Percentiles rank a stretch among this genome's conserved stretches.
Conservation (phyloP, 169 alveolate species). For the Plasmodium yoelii region DNA sequence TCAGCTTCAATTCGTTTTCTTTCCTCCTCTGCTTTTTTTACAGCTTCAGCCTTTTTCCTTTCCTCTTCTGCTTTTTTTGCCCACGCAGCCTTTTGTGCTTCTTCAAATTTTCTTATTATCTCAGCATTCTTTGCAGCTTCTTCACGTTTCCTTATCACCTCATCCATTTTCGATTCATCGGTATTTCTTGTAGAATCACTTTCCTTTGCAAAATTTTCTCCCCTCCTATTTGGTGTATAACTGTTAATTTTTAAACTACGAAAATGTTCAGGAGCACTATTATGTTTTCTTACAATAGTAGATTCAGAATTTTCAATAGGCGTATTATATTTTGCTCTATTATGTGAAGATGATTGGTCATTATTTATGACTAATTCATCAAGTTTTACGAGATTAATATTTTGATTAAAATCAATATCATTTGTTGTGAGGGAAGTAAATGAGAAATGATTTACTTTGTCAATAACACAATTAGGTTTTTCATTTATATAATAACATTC, state of each 20-base stretch:
- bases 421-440: slow-evolving; percentile 70
- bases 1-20: background rate
- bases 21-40: slow-evolving; percentile 1
- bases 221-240: background rate
- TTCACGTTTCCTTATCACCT: background rate
- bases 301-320: background rate
- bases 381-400: slow-evolving; percentile 5
- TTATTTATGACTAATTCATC: slow-evolving; percentile 13
- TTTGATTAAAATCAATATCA: slow-evolving; percentile 50
- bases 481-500: slow-evolving; percentile 39
- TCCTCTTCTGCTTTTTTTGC: slow-evolving; percentile 9
- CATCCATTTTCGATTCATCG: background rate
- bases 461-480: slow-evolving; percentile 66
- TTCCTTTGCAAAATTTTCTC: background rate
- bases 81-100: background rate
- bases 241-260: background rate
- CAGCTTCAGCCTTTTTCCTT: slow-evolving; percentile 4
- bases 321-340: background rate
- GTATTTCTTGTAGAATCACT: background rate
- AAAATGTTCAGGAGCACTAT: background rate
- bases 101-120: background rate
- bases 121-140: slow-evolving; percentile 4
- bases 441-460: slow-evolving; percentile 58
- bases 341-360: background rate
- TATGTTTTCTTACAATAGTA: background rate